Base-by-base conservation (phyloP, 2,329 filamentous ascomycete species). In the Fusarium sp. region DNA sequence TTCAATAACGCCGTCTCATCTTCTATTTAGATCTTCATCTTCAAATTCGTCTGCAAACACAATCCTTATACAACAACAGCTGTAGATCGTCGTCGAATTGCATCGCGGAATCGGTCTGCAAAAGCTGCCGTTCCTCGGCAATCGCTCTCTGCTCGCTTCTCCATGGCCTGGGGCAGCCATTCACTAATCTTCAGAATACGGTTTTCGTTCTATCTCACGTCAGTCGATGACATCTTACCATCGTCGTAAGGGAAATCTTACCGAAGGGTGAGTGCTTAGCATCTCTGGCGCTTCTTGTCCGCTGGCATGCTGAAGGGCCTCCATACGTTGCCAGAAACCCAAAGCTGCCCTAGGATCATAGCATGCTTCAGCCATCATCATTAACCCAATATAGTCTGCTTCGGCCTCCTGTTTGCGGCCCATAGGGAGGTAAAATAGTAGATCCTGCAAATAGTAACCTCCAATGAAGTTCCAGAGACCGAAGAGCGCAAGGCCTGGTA, bases 321-420 rank as follows among this genome's bases (percentile, higher is more conserved):
- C 88, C 89, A 93, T 92, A 51, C 89, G 80, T 76, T 84, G 79
- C 90, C 89, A 93, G 62, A 94, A 88, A 0, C 82, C 83, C 44
- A 91, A 82, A 0, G 92, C 91, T 64, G 88, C 87, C 14, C 84
- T 80, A 2, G 92, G 92, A 65, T 93, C 85, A 76, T 91, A 94
- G 80, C 92, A 94, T 26, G 90, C 90, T 80, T 93, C 88, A 0
- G 91, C 88, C 91, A 94, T 94, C 85, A 94, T 91, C 85, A 94
- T 88, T 34, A 94, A 79, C 1, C 92, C 92, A 49, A 94, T 93
- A 73, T 92, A 93, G 75, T 95, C 92, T 0, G 92, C 92, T 81
- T 95, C 92, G 50, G 84, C 88, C 83, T 92, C 92, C 80, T 94
- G 91, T 75, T 85, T 86, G 50, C 92, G 83, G 48, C 87, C 88